Percentiles rank a stretch among this genome's conserved stretches.
phyloP scores from a whole-genome alignment of 2,329 filamentous ascomycete genomes.

The Cladobotryum protrusum region DNA sequence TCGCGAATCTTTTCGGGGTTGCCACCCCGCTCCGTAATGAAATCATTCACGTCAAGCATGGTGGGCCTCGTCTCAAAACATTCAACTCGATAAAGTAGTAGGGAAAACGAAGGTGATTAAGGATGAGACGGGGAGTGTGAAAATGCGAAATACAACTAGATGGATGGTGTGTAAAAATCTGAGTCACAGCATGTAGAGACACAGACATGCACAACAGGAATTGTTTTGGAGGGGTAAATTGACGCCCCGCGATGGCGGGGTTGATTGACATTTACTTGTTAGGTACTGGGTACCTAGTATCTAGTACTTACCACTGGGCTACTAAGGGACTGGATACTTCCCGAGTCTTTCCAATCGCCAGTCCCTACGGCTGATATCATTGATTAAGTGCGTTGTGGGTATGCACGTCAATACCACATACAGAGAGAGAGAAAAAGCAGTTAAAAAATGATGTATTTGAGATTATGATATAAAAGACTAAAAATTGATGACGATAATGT shows the following conservation, averaged over 20 bases:
- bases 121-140: not conserved
- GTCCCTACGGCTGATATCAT: too few species aligned
- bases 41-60: slow-evolving; percentile 74
- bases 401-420: too few species aligned
- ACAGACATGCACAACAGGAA: not conserved
- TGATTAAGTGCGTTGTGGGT: too few species aligned
- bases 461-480: too few species aligned
- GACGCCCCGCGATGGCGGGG: not conserved
- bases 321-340: too few species aligned
- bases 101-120: not conserved
- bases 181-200: not conserved
- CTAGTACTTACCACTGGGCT: too few species aligned
- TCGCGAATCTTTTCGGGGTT: slow-evolving; percentile 88
- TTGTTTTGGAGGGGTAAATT: not conserved
- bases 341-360: too few species aligned
- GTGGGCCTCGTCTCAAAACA: slow-evolving; percentile 13
- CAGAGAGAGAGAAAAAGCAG: too few species aligned
- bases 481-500: too few species aligned
- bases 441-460: too few species aligned
- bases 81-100: not conserved
- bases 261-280: not conserved
- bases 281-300: too few species aligned
- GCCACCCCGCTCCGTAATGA: slow-evolving; percentile 81
- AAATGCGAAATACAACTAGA: not conserved
- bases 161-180: not conserved